These are phyloP conservation scores for Oidiodendron maius DNA, from an alignment of 495 filamentous ascomycete species.

Conservation along the genomic window DNA sequence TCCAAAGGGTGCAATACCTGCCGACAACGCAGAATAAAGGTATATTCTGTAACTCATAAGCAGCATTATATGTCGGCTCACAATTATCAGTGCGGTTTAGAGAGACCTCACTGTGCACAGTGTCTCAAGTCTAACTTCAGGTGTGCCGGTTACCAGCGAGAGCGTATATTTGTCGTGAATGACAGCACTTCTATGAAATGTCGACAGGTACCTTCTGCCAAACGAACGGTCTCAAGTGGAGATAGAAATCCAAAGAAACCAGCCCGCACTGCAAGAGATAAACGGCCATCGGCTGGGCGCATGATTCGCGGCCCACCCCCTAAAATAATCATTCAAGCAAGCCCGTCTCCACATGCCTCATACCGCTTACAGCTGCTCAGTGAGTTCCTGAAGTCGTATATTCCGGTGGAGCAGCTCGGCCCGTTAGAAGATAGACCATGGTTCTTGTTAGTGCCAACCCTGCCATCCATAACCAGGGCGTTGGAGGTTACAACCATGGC, in stretches of 20 bases:
- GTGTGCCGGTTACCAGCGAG: not conserved
- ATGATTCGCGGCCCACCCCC: not conserved
- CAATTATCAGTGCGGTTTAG: no score
- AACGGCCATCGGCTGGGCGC: not conserved
- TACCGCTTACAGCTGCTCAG: not conserved
- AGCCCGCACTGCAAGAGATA: not conserved
- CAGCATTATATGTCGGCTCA: no score
- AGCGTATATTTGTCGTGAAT: not conserved
- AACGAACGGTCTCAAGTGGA: not conserved
- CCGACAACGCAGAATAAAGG: no score
- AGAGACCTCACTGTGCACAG: constrained; percentile 23
- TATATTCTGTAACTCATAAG: no score
- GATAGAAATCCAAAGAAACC: not conserved
- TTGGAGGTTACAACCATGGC: not conserved
- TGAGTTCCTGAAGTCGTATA: not conserved
- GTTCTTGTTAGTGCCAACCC: not conserved
- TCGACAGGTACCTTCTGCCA: not conserved
- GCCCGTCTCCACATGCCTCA: not conserved
- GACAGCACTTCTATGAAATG: not conserved
- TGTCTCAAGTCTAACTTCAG: not conserved
- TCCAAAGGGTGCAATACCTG: no score
- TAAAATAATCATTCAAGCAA: not conserved
- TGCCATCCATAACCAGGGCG: not conserved
- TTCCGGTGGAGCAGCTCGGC: not conserved
- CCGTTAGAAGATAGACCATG: not conserved